phyloP scores from a whole-genome alignment of 1,284 basidiomycete genomes.

The Cryptococcus depauperatus region DNA sequence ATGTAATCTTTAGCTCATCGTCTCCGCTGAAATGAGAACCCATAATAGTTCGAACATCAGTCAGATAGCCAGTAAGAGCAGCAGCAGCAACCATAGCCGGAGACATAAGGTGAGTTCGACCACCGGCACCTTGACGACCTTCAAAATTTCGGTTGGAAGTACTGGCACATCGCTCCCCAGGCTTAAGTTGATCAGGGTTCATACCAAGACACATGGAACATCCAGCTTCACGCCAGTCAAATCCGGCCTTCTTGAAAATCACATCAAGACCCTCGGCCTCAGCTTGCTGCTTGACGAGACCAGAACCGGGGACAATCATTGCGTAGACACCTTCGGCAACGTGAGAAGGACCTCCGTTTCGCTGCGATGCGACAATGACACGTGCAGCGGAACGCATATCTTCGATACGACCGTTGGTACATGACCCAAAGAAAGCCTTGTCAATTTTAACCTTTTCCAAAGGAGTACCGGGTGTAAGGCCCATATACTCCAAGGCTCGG shows the following conservation, averaged over 20 bases:
- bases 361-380: slow-evolving; percentile 55
- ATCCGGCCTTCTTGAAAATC: slow-evolving; percentile 87
- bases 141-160: slow-evolving; percentile 98
- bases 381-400: slow-evolving; percentile 84
- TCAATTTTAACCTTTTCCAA: slow-evolving; percentile 82
- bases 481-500: slow-evolving; percentile 87
- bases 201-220: slow-evolving; percentile 98
- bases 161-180: slow-evolving; percentile 86
- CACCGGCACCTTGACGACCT: slow-evolving; percentile 82
- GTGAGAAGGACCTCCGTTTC: slow-evolving; percentile 48
- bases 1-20: slow-evolving; percentile 58
- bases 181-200: slow-evolving; percentile 89
- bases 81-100: slow-evolving; percentile 96
- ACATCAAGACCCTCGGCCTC: slow-evolving; percentile 86
- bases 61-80: slow-evolving; percentile 77
- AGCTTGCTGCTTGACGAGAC: slow-evolving; percentile 87
- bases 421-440: slow-evolving; percentile 95
- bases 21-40: slow-evolving; percentile 46
- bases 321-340: slow-evolving; percentile 73
- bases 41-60: slow-evolving; percentile 78
- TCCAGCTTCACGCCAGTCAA: slow-evolving; percentile 95
- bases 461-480: slow-evolving; percentile 67
- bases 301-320: slow-evolving; percentile 94
- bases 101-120: slow-evolving; percentile 84
- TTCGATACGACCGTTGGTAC: slow-evolving; percentile 94